Conservation (phyloP, 768 basidiomycete species). For the Lepiota venenata region DNA sequence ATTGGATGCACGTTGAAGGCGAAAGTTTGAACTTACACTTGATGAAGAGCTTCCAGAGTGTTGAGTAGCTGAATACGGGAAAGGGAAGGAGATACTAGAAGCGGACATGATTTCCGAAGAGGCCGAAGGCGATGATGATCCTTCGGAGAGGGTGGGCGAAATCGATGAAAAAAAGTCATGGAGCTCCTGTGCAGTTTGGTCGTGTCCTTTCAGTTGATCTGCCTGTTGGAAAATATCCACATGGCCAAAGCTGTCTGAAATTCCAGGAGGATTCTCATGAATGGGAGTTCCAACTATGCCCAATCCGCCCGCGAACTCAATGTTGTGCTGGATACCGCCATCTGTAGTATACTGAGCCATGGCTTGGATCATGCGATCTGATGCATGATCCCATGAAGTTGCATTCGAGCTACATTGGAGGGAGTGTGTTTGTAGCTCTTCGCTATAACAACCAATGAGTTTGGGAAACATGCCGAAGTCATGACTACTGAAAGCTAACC, state of each 20-base stretch:
- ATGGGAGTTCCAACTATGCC: conserved; percentile 10
- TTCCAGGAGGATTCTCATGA: conserved; percentile 4
- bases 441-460: conserved; percentile 5
- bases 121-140: conserved; percentile 24
- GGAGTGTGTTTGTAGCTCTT: conserved; percentile 12
- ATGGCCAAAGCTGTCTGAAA: conserved; percentile 5
- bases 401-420: conserved; percentile 5
- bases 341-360: conserved; percentile 8
- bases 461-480: background rate
- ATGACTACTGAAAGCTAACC: conserved; percentile 11
- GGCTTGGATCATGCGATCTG: conserved; percentile 10
- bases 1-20: conserved; percentile 12
- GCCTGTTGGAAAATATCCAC: conserved; percentile 17
- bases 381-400: conserved; percentile 7
- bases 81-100: conserved; percentile 14
- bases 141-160: conserved; percentile 15
- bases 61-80: conserved; percentile 12
- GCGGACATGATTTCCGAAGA: conserved; percentile 22
- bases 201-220: background rate
- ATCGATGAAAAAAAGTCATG: conserved; percentile 13
- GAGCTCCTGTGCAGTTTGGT: conserved; percentile 6
- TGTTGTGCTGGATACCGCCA: conserved; percentile 6
- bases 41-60: conserved; percentile 4
- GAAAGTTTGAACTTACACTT: background rate
- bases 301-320: conserved; percentile 7